Evolutionary conservation across 768 basidiomycete genomes (phyloP).

Genomic region (Lanmaoa rubissima): DNA sequence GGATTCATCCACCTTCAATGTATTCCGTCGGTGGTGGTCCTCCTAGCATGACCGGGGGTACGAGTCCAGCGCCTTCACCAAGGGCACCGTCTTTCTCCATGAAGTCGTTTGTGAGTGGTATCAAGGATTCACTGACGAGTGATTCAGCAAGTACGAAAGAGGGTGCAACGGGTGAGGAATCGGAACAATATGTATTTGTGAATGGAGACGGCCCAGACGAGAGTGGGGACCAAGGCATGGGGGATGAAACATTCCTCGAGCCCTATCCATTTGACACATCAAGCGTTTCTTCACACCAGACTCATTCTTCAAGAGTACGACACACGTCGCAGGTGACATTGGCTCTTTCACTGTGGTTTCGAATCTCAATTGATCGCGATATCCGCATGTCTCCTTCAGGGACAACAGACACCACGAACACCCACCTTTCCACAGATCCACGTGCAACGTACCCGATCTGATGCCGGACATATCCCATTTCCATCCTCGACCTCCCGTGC

Average conservation of each 20-base stretch:
- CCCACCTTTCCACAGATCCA: conserved; percentile 25
- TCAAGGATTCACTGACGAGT: conserved; percentile 19
- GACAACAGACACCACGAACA: conserved; percentile 17
- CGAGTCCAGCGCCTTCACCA: conserved; percentile 14
- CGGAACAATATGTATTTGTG: conserved; percentile 29
- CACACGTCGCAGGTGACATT: conserved; percentile 16
- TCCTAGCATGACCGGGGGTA: background rate
- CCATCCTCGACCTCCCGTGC: conserved; percentile 8
- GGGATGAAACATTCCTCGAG: conserved; percentile 21
- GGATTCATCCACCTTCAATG: conserved; percentile 16
- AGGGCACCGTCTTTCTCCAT: conserved; percentile 21
- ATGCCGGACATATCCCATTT: conserved; percentile 7
- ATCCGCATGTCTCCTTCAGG: conserved; percentile 5
- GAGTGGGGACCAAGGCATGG: conserved; percentile 5
- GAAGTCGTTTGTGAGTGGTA: conserved; percentile 21
- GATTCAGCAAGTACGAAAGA: conserved; percentile 12
- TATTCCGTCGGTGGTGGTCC: conserved; percentile 4
- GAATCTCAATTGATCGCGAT: background rate
- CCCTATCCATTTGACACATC: conserved; percentile 22
- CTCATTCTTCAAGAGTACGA: conserved; percentile 7
- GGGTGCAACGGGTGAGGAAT: conserved; percentile 11
- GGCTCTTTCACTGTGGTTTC: background rate
- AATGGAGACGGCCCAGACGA: conserved; percentile 15
- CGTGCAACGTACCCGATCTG: conserved; percentile 22
- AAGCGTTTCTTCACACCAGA: conserved; percentile 23